These are phyloP conservation scores for Amaranthus tricolor DNA, from an alignment of 179 eudicot genomes.

Conservation along the genomic window DNA sequence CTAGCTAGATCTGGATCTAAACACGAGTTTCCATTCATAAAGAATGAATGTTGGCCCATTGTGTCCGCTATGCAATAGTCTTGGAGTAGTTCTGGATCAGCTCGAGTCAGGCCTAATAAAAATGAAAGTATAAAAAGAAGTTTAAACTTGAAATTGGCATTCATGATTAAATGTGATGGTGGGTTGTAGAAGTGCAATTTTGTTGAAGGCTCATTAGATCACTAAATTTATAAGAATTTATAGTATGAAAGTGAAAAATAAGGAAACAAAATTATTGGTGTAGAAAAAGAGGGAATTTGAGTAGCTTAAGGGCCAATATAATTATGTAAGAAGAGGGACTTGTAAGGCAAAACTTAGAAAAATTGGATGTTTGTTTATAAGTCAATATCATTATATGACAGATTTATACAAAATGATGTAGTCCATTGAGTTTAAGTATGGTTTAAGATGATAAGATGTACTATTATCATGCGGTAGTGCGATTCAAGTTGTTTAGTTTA, in stretches of 20 bases:
- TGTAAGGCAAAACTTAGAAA: conserved; percentile 21
- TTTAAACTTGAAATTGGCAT: conserved; percentile 13
- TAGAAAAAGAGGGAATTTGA: conserved; percentile 7
- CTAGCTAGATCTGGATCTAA: conserved; percentile 43
- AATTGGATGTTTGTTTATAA: background rate
- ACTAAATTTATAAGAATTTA: conserved; percentile 18
- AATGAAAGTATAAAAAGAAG: conserved; percentile 23
- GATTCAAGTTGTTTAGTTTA: no score
- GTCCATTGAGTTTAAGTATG: no score
- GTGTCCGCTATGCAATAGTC: conserved; percentile 74
- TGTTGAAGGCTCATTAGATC: background rate
- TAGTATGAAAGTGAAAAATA: background rate
- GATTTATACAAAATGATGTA: background rate
- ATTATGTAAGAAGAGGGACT: conserved; percentile 13
- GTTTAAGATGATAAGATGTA: no score
- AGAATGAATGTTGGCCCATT: conserved; percentile 27
- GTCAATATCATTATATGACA: background rate
- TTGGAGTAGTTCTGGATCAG: conserved; percentile 75
- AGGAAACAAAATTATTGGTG: background rate
- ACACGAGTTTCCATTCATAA: conserved; percentile 58
- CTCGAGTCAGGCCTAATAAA: conserved; percentile 14
- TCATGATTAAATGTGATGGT: conserved; percentile 18
- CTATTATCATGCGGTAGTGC: no score
- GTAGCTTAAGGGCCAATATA: conserved; percentile 42
- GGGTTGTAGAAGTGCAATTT: background rate